Base-by-base conservation (phyloP, 345 rosid species). In the Toxicodendron radicans region DNA sequence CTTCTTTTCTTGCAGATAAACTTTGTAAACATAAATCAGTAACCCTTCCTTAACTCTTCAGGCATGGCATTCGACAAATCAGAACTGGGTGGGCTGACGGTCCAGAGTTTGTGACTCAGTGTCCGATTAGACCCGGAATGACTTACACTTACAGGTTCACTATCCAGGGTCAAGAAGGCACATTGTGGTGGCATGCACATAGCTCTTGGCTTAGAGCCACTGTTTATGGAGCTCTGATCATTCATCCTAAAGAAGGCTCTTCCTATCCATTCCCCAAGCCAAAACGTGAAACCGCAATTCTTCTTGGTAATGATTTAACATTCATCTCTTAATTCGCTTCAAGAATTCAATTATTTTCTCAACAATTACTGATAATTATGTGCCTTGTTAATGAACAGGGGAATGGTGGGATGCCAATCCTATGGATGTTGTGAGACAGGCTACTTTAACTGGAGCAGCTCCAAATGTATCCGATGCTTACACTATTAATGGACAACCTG, bases 181-280 rank as follows among this genome's bases (percentile, higher is more conserved):
- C 99, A 1, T 51, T 95, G 14, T 95, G 99, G 99, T 95, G 99
- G 99, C 99, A 95, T 68, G 98, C 98, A 58, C 99, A 95, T 23
- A 95, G 99, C 79, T 89, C 98, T 0, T 95, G 99, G 99, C 96
- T 95, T 30, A 81, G 99, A 80, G 98, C 98, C 59, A 92, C 98
- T 0, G 97, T 95, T 71, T 91, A 91, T 35, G 99, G 99, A n/a
- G 99, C 92, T 70, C 76, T 95, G 14, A 82, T 92, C 56, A 86
- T 95, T 61, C 85, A 74, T 45, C 99, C 99, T 0, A 80, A 68
- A 70, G 80, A 79, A 72, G 97, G 92, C n/a, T 70, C 88, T 24
- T 73, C 91, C 12, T 92, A 92, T 41, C 98, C 98, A 14, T 92
- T 91, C 66, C 79, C 90, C 46, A 87, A 80, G 75, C 99, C 99